These are phyloP conservation scores for Globisporangium paroecandrum DNA, from an alignment of 352 stramenopile genomes.

Conservation along the genomic window DNA sequence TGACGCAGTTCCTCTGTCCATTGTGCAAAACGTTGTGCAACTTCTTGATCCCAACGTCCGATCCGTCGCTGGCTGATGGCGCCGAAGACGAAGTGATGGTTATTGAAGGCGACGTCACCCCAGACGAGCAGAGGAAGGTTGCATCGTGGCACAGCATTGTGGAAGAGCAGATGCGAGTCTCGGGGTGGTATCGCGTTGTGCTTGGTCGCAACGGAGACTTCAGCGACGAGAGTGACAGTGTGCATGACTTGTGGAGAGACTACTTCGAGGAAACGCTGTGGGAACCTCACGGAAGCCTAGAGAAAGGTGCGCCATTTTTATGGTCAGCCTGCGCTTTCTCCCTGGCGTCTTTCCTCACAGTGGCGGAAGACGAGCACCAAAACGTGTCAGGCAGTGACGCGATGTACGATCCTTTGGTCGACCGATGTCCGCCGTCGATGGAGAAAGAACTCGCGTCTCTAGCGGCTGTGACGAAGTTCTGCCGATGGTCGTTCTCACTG, in stretches of 20 bases:
- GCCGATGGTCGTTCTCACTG: slow-evolving; percentile 83
- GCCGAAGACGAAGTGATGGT: slow-evolving; percentile 16
- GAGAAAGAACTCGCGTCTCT: slow-evolving; percentile 84
- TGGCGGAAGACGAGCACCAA: slow-evolving; percentile 59
- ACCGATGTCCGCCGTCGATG: slow-evolving; percentile 56
- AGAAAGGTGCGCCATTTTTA: slow-evolving; percentile 82
- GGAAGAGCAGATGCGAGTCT: slow-evolving; percentile 51
- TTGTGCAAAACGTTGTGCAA: slow-evolving; percentile 92
- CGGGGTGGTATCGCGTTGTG: slow-evolving; percentile 69
- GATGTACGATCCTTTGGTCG: slow-evolving; percentile 51
- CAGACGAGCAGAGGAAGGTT: slow-evolving; percentile 18
- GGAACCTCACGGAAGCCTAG: slow-evolving; percentile 81
- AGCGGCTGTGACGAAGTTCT: slow-evolving; percentile 78
- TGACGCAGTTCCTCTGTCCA: slow-evolving; percentile 91
- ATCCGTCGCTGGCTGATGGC: slow-evolving; percentile 25
- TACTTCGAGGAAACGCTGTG: slow-evolving; percentile 88
- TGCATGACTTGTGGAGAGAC: slow-evolving; percentile 78
- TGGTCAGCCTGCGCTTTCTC: slow-evolving; percentile 85
- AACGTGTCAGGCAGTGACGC: slow-evolving; percentile 15
- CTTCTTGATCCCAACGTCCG: slow-evolving; percentile 82
- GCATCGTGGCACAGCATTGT: slow-evolving; percentile 56
- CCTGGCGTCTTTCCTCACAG: slow-evolving; percentile 67
- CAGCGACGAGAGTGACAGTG: slow-evolving; percentile 46
- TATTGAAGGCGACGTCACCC: slow-evolving; percentile 4
- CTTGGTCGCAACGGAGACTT: slow-evolving; percentile 62